A percentile compares a stretch with the other conserved stretches of the same genome.
phyloP scores from a whole-genome alignment of 768 basidiomycete species.

The Coprinopsis marcescibilis region DNA sequence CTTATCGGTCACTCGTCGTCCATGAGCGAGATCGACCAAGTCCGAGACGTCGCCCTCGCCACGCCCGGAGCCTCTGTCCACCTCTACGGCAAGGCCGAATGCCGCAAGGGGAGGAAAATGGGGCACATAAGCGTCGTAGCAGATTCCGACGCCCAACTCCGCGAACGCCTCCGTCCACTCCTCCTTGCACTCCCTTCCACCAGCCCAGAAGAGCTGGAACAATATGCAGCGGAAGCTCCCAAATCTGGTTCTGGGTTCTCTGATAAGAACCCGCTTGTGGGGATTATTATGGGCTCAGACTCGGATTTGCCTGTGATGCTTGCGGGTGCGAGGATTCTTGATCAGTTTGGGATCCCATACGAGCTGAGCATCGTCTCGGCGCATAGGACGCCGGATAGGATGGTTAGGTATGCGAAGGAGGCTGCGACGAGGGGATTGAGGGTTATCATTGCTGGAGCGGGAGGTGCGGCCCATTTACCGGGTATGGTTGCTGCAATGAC shows the following conservation, averaged over 20 bases:
- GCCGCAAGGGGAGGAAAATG: slow-evolving; percentile 92
- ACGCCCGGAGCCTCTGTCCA: slow-evolving; percentile 79
- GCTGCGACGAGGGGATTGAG: slow-evolving; percentile 64
- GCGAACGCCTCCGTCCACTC: slow-evolving; percentile 64
- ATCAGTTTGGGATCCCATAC: slow-evolving; percentile 79
- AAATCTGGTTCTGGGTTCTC: slow-evolving; percentile 47
- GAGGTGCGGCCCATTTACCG: slow-evolving; percentile 96
- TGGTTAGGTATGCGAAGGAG: slow-evolving; percentile 75
- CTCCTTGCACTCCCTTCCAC: slow-evolving; percentile 57
- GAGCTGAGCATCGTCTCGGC: slow-evolving; percentile 96
- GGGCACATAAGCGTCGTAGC: slow-evolving; percentile 93
- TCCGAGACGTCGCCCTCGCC: slow-evolving; percentile 54
- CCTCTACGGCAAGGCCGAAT: slow-evolving; percentile 91
- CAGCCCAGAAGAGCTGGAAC: slow-evolving; percentile 41
- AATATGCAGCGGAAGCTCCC: slow-evolving; percentile 45
- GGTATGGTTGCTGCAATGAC: slow-evolving; percentile 99
- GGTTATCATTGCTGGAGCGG: slow-evolving; percentile 89
- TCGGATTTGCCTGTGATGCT: slow-evolving; percentile 95
- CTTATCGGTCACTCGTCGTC: slow-evolving; percentile 78
- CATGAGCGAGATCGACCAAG: slow-evolving; percentile 51
- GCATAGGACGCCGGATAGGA: slow-evolving; percentile 86
- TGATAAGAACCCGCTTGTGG: slow-evolving; percentile 70
- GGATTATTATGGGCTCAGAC: slow-evolving; percentile 98
- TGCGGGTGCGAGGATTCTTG: slow-evolving; percentile 79
- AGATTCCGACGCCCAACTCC: slow-evolving; percentile 69